Base-by-base conservation (phyloP, 257 asterid species). In the Catharanthus roseus region DNA sequence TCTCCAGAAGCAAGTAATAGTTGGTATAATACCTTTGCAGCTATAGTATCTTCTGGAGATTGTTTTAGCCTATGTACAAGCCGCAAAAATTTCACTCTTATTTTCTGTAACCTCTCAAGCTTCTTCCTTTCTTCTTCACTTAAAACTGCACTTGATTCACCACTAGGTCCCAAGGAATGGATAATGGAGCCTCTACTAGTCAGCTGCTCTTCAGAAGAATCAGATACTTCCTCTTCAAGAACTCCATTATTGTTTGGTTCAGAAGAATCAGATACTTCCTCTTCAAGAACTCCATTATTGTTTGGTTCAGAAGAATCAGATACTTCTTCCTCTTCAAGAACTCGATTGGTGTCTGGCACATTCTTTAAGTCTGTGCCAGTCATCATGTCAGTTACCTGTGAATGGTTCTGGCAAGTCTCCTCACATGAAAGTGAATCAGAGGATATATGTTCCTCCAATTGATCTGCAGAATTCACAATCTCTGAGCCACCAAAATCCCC, bases 11-110 rank as follows among this genome's bases (percentile, higher is more conserved):
- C 82, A 50, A 78, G 73, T 3, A 71, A 39, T 24, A 88, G 83
- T 73, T 65, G 83, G 73, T 78, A n/a, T 50, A 88, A 62, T 75
- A 82, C 82, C 69, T 83, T 71, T 42, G 79, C 79, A 64, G 85
- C 85, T 33, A 82, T 24, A 45, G 80, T 76, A 85, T 88, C 89
- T 62, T 81, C 82, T 66, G 77, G 76, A 66, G 86, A 79, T 53
- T 56, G 51, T 61, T 88, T 84, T 70, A 91, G 74, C 50, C 76
- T 80, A 69, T 68, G 79, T 54, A 86, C 72, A 74, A 91, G 87
- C 76, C 72, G 72, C 78, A 89, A 72, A 72, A 81, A 89, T 31
- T 79, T 87, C 16, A 72, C 80, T 76, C 78, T 79, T 3, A 85
- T 67, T 54, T 72, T 81, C 44, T 82, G 83, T 75, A 86, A 73